Evolutionary conservation across 2,329 filamentous ascomycete species (phyloP).

Genomic region (Trichoderma guizhouense): DNA sequence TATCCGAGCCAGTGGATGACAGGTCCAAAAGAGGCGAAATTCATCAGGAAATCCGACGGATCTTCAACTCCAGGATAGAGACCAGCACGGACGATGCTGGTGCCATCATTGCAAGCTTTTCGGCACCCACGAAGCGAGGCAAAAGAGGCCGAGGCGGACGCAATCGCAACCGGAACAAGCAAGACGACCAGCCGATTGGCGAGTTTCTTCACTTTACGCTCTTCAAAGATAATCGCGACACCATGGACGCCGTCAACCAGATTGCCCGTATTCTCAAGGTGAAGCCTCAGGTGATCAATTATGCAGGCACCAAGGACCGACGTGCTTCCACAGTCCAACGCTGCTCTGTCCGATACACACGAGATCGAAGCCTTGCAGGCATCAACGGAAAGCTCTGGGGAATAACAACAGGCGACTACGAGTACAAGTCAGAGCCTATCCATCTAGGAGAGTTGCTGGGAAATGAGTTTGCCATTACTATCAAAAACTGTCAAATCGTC

Average conservation of each 20-base stretch:
- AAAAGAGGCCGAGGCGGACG: slow-evolving; percentile 29
- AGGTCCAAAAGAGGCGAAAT: slow-evolving; percentile 45
- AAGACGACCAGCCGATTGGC: slow-evolving; percentile 36
- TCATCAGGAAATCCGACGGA: slow-evolving; percentile 66
- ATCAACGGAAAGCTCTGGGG: slow-evolving; percentile 63
- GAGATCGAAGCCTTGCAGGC: slow-evolving; percentile 57
- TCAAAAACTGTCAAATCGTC: slow-evolving; percentile 74
- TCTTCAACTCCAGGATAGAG: slow-evolving; percentile 76
- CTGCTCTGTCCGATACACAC: slow-evolving; percentile 59
- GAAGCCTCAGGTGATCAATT: slow-evolving; percentile 69
- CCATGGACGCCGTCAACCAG: slow-evolving; percentile 82
- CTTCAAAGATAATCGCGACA: slow-evolving; percentile 96
- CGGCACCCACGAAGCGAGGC: slow-evolving; percentile 43
- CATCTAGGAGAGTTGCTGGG: slow-evolving; percentile 80
- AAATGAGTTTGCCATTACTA: slow-evolving; percentile 89
- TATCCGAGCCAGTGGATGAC: slow-evolving; percentile 43
- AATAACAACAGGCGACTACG: slow-evolving; percentile 74
- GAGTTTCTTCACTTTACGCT: slow-evolving; percentile 87
- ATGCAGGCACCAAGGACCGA: slow-evolving; percentile 86
- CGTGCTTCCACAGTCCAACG: slow-evolving; percentile 83
- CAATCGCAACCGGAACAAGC: slow-evolving; percentile 23
- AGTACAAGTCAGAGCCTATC: slow-evolving; percentile 67
- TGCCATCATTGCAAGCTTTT: slow-evolving; percentile 64
- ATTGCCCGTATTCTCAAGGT: slow-evolving; percentile 71
- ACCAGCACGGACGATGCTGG: slow-evolving; percentile 60